Evolutionary conservation across 2,329 filamentous ascomycete genomes (phyloP).

Genomic region (Epichloe typhina): DNA sequence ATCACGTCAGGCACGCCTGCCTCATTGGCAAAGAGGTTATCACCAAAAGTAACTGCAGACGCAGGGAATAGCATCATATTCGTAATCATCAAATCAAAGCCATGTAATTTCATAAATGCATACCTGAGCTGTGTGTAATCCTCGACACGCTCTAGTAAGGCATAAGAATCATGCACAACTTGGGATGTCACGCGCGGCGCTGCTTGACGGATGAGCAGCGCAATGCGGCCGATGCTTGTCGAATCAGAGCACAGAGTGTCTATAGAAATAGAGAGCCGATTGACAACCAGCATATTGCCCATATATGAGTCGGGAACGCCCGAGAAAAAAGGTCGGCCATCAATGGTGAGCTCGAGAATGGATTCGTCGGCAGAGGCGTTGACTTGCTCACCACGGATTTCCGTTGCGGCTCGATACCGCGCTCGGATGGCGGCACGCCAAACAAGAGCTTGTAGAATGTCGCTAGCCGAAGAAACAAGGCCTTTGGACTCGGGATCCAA

Average conservation of each 20-base stretch:
- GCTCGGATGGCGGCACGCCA: conserved; percentile 24
- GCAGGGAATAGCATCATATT: conserved; percentile 18
- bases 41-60: conserved; percentile 16
- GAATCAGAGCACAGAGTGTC: conserved; percentile 14
- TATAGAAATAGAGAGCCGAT: conserved; percentile 13
- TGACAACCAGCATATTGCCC: conserved; percentile 16
- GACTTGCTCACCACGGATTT: conserved; percentile 8
- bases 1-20: conserved; percentile 14
- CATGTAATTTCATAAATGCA: neutral
- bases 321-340: conserved; percentile 19
- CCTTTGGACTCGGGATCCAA: conserved; percentile 13
- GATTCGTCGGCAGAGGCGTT: conserved; percentile 13
- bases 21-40: conserved; percentile 13
- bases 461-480: conserved; percentile 18
- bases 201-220: conserved; percentile 13
- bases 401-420: conserved; percentile 19
- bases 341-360: conserved; percentile 22
- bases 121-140: conserved; percentile 10
- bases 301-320: conserved; percentile 17
- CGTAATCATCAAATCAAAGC: conserved; percentile 14
- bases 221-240: conserved; percentile 15
- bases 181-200: conserved; percentile 13
- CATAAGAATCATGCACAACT: conserved; percentile 17
- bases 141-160: conserved; percentile 13
- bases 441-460: conserved; percentile 26